Evolutionary conservation across 129 eudicot species (phyloP).

Genomic region (Sambucus nigra): DNA sequence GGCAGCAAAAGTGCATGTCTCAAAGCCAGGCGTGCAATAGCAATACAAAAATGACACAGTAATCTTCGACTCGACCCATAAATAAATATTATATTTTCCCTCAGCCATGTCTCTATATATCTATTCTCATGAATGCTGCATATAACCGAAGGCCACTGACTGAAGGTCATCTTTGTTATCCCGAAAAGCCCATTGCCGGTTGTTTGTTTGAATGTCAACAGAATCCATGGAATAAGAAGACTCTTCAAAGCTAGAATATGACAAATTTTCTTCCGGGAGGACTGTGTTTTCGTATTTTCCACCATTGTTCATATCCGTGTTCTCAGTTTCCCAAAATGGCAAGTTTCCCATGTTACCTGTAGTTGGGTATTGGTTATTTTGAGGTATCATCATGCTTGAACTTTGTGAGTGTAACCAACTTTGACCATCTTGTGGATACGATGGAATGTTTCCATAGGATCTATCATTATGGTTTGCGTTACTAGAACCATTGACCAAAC

Average conservation of each 20-base stretch:
- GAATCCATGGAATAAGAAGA: slow-evolving; percentile 60
- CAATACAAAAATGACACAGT: slow-evolving; percentile 30
- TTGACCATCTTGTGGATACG: slow-evolving; percentile 55
- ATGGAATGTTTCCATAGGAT: slow-evolving; percentile 31
- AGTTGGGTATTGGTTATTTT: slow-evolving; percentile 29
- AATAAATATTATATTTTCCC: too few relatives aligned
- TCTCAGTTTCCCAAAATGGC: slow-evolving; percentile 12
- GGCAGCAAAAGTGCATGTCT: slow-evolving; percentile 26
- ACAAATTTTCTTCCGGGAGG: slow-evolving; percentile 37
- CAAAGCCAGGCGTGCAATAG: slow-evolving; percentile 17
- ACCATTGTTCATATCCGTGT: slow-evolving; percentile 28
- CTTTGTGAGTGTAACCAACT: slow-evolving; percentile 53
- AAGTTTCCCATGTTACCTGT: slow-evolving; percentile 9
- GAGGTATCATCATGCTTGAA: slow-evolving; percentile 41
- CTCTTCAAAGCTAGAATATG: slow-evolving; percentile 55
- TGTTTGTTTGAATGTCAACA: slow-evolving; percentile 32
- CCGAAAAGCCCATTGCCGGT: slow-evolving; percentile 48
- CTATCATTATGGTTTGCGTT: slow-evolving; percentile 38
- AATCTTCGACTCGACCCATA: too few relatives aligned
- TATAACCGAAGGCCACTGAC: slow-evolving; percentile 62
- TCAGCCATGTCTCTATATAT: background rate
- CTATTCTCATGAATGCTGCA: slow-evolving; percentile 36
- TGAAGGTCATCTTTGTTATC: slow-evolving; percentile 63
- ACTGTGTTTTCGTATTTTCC: slow-evolving; percentile 25
- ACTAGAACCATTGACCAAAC: slow-evolving; percentile 26